These are phyloP conservation scores for Myochromella boudieri DNA, from an alignment of 768 basidiomycete genomes.

Conservation along the genomic window DNA sequence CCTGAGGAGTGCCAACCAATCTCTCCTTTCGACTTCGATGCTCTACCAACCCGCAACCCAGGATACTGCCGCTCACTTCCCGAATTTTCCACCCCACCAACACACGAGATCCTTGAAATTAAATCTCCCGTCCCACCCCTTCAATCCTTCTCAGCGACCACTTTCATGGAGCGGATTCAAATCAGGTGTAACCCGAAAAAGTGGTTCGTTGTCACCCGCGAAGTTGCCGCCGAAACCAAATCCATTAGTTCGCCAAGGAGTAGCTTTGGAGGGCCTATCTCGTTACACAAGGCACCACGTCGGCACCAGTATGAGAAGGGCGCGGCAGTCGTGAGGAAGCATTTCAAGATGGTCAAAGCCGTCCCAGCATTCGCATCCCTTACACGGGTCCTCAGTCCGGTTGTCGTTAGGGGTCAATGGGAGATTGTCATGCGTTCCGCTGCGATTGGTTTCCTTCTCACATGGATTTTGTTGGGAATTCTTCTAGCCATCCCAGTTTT, in stretches of 20 bases:
- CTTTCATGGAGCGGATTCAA: constrained; percentile 42
- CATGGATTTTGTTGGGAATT: constrained; percentile 38
- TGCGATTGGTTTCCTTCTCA: constrained; percentile 43
- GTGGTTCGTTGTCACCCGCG: constrained; percentile 26
- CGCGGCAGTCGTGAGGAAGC: constrained; percentile 30
- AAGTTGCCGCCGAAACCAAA: constrained; percentile 3
- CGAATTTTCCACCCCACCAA: constrained; percentile 1
- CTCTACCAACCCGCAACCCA: constrained; percentile 36
- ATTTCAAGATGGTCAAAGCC: constrained; percentile 44
- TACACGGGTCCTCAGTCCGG: constrained; percentile 66
- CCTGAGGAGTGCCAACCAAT: constrained; percentile 41
- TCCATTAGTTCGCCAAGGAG: constrained; percentile 16
- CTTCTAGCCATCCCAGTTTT: constrained; percentile 32
- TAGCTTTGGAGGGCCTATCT: constrained; percentile 11
- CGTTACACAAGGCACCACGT: constrained; percentile 10
- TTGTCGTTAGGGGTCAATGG: constrained; percentile 81
- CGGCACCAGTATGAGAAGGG: constrained; percentile 15
- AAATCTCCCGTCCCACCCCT: constrained; percentile 21
- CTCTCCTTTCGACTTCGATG: constrained; percentile 50
- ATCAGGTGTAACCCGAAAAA: constrained; percentile 39
- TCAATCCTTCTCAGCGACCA: constrained; percentile 23
- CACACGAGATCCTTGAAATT: constrained; percentile 16
- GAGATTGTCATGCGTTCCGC: constrained; percentile 73
- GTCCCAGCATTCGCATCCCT: constrained; percentile 78
- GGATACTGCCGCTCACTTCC: constrained; percentile 7